Base-by-base conservation (phyloP, 2,329 filamentous ascomycete genomes). In the Apiospora kogelbergensis region DNA sequence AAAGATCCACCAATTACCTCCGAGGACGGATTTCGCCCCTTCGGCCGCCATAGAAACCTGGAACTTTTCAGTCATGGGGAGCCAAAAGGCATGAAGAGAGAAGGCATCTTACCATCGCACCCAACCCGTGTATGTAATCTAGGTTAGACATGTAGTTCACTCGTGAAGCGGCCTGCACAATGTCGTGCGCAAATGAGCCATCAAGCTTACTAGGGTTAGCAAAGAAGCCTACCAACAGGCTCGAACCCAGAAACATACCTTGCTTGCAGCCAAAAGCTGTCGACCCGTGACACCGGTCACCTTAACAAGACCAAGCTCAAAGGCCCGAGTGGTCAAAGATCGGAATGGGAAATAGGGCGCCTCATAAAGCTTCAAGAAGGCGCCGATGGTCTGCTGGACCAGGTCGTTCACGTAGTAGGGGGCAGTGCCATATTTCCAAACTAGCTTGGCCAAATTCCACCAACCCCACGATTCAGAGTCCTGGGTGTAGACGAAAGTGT, bases 1-100 rank as follows among this genome's bases (percentile, higher is more conserved):
- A 77, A 99, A 99, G 68, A 99, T 97, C 74, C 89, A 90, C 94
- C 95, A 98, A 79, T 98, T 99, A 1, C 96, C 96, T 7, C 94
- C 94, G 17, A 88, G 80, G 1, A 98, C 87, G 22, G 91, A 85
- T 78, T 94, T 89, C 0, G 95, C 93, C 7, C 94, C 94, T 67
- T 95, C 91, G 0, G 94, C 92, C 2, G 95, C 93, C 89, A 98
- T 93, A 57, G 94, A 95, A 2, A 97, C 92, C 83, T 84, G 41
- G 2, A 64, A 20, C 2, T 6, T 15, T 33, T 64, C 30, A 63
- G 48, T 10, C 26, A 45, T 13, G 26, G 44, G 5, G 26, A 22
- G 22, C 17, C 24, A 24, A 3, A 15, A 9, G 1, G n/a, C 1
- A 17, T 10, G 17, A 42, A 22, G 2, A 10, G 22, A 46, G 24